A percentile compares a stretch with the other conserved stretches of the same genome.
These are phyloP conservation scores for Raphanus hybrid DNA, from an alignment of 441 rosid species.

Conservation along the genomic window DNA sequence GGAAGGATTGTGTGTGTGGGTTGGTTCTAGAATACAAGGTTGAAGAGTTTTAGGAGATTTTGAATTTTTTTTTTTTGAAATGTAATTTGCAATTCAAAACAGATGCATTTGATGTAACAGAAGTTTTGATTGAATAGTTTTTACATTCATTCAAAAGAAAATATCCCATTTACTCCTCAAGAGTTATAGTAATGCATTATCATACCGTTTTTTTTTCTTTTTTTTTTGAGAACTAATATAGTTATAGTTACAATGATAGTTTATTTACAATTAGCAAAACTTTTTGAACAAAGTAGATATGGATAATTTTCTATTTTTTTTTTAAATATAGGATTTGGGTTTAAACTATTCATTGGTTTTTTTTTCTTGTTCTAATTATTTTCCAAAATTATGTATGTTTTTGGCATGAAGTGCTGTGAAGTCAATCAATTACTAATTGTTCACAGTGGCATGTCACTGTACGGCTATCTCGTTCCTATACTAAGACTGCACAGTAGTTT, in stretches of 20 bases:
- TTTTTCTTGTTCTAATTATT: neutral
- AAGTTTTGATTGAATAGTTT: too few relatives aligned
- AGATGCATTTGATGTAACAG: too few relatives aligned
- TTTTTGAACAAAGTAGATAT: neutral
- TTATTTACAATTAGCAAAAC: neutral
- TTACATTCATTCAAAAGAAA: too few relatives aligned
- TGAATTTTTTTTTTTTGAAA: too few relatives aligned
- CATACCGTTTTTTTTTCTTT: neutral
- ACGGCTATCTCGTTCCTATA: slow-evolving; percentile 16
- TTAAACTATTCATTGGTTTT: slow-evolving; percentile 5
- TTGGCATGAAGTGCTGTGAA: slow-evolving; percentile 34
- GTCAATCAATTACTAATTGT: slow-evolving; percentile 21
- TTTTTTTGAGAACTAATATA: neutral
- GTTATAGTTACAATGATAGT: neutral
- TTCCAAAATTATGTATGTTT: neutral
- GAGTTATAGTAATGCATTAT: neutral
- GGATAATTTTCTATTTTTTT: neutral
- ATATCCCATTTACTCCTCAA: too few relatives aligned
- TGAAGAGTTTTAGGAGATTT: too few relatives aligned
- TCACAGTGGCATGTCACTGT: slow-evolving; percentile 21
- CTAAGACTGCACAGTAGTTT: slow-evolving; percentile 9
- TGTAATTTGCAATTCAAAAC: too few relatives aligned
- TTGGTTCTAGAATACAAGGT: too few relatives aligned
- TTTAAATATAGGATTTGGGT: neutral
- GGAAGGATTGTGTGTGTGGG: too few relatives aligned